Conservation (phyloP, 2,329 filamentous ascomycete species). For the Trichoderma pleuroti region DNA sequence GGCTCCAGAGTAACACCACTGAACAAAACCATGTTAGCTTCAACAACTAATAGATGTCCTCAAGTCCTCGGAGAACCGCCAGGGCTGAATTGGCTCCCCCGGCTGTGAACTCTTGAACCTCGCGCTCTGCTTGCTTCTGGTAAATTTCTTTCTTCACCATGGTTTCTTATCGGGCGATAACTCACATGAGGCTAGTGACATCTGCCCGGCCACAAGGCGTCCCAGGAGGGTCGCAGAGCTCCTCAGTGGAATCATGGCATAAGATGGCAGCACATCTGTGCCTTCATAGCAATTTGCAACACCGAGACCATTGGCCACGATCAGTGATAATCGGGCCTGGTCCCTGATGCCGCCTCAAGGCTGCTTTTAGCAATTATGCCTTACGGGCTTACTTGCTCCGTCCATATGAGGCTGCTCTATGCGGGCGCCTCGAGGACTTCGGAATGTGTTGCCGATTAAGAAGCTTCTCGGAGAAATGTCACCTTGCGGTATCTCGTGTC, state of each 20-base stretch:
- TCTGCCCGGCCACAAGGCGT: background rate
- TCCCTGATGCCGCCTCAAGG: background rate
- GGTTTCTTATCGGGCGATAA: background rate
- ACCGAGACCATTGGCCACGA: background rate
- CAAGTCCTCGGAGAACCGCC: background rate
- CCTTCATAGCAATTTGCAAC: background rate
- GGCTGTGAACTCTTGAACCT: background rate
- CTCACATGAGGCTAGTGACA: background rate
- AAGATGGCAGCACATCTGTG: background rate
- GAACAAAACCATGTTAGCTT: constrained; percentile 26
- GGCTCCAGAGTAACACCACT: constrained; percentile 55
- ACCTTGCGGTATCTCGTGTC: background rate
- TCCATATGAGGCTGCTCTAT: background rate
- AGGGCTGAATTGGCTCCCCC: background rate
- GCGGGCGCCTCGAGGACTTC: background rate
- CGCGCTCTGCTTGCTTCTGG: background rate
- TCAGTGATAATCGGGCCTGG: background rate
- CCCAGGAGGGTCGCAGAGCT: background rate
- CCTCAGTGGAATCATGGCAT: background rate
- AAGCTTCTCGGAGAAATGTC: background rate
- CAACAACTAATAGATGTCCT: background rate
- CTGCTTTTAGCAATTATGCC: background rate
- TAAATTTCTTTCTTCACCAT: background rate
- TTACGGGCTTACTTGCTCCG: background rate
- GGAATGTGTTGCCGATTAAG: background rate